phyloP scores from a whole-genome alignment of 169 alveolate species.

The Plasmodium inui region DNA sequence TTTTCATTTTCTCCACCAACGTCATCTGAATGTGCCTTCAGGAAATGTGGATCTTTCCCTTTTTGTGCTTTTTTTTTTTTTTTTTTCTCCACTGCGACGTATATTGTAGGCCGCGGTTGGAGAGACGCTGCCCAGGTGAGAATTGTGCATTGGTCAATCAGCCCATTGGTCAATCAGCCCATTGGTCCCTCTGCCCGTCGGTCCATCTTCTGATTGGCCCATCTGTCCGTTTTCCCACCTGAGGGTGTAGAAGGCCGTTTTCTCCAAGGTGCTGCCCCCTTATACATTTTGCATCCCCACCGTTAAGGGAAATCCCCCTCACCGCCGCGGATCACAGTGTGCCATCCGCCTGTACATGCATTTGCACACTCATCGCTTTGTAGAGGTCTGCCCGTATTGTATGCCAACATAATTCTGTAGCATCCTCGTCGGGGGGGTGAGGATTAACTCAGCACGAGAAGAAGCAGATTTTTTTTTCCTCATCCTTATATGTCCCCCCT shows the following conservation, averaged over 20 bases:
- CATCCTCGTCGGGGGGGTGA: neutral
- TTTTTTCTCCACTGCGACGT: neutral
- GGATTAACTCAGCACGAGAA: neutral
- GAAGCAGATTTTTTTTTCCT: neutral
- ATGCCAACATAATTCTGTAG: neutral
- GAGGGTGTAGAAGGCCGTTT: neutral
- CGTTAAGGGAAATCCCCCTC: neutral
- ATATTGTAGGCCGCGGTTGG: neutral
- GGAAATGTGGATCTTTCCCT: neutral
- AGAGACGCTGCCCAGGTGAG: neutral
- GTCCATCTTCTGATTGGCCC: too few relatives aligned
- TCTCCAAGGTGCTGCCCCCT: neutral
- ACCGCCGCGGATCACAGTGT: neutral
- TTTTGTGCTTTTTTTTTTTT: neutral
- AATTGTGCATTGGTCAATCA: neutral
- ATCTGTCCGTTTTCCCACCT: neutral
- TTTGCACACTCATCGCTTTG: neutral
- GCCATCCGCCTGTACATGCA: neutral
- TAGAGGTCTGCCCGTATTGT: neutral
- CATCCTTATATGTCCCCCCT: neutral
- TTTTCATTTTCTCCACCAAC: neutral
- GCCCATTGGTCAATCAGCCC: neutral
- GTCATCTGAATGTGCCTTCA: neutral
- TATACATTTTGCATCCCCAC: neutral
- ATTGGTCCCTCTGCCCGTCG: too few relatives aligned